Evolutionary conservation across 805 yeast genomes (phyloP).

Genomic region (Metschnikowia lochheadii): DNA sequence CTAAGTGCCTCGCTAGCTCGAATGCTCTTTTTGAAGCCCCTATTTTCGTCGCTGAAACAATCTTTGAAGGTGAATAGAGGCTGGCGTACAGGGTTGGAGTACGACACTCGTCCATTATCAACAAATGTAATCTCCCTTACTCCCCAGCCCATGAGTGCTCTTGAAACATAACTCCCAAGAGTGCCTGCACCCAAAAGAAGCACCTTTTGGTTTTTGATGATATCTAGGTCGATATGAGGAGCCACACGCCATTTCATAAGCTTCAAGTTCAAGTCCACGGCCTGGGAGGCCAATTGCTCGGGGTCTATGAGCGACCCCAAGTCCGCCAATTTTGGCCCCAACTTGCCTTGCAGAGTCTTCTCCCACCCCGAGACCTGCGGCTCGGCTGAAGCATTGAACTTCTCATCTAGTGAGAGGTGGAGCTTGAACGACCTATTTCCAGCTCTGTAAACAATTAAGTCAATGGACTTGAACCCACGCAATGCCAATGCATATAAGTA

Average conservation of each 20-base stretch:
- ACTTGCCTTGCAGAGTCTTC: constrained; percentile 63
- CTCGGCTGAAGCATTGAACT: constrained; percentile 8
- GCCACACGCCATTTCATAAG: constrained; percentile 96
- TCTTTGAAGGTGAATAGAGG: constrained; percentile 82
- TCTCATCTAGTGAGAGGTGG: constrained; percentile 15
- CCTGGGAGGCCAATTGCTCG: constrained; percentile 76
- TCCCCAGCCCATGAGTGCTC: constrained; percentile 94
- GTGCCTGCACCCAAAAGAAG: constrained; percentile 95
- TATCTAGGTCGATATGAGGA: constrained; percentile 72
- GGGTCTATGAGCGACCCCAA: constrained; percentile 82
- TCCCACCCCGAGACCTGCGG: constrained; percentile 85
- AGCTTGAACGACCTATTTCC: constrained; percentile 16
- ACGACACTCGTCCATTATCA: constrained; percentile 85
- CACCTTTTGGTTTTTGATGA: constrained; percentile 56
- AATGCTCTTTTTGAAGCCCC: constrained; percentile 69
- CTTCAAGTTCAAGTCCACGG: constrained; percentile 85
- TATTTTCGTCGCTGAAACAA: constrained; percentile 57
- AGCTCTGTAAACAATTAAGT: constrained; percentile 24
- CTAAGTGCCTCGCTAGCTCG: constrained; percentile 72
- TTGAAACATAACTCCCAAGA: constrained; percentile 83
- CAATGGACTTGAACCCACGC: constrained; percentile 19
- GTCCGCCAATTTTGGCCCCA: constrained; percentile 82
- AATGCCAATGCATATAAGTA: constrained; percentile 45
- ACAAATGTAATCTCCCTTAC: constrained; percentile 80
- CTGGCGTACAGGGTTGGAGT: constrained; percentile 93